Percentiles rank a stretch among this genome's conserved stretches.
These are phyloP conservation scores for Magnaporthiopsis poae DNA, from an alignment of 2,329 filamentous ascomycete species.

Conservation along the genomic window DNA sequence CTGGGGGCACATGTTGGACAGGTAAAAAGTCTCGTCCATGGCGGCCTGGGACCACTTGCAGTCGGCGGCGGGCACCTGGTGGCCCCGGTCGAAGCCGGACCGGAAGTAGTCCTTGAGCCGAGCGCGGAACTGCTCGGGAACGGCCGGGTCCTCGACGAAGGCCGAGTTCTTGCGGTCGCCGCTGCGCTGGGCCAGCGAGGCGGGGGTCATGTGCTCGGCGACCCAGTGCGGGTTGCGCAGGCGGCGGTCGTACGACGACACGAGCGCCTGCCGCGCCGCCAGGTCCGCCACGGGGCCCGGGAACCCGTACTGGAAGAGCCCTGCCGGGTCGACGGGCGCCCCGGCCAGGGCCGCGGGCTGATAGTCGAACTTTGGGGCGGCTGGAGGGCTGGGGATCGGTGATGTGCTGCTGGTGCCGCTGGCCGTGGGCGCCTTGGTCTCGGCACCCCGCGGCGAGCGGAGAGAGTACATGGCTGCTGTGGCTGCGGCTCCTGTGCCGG, in stretches of 20 bases:
- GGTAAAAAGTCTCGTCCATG: slow-evolving; percentile 89
- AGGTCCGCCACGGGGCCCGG: slow-evolving; percentile 82
- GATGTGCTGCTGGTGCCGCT: slow-evolving; percentile 10
- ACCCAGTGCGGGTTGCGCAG: slow-evolving; percentile 91
- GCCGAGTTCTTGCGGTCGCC: slow-evolving; percentile 75
- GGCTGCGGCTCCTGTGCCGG: slow-evolving; percentile 64
- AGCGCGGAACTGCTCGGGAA: slow-evolving; percentile 81
- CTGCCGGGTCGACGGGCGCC: slow-evolving; percentile 59
- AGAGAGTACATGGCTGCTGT: slow-evolving; percentile 60
- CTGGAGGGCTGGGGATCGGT: slow-evolving; percentile 19
- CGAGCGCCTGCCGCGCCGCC: slow-evolving; percentile 62
- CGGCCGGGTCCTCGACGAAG: slow-evolving; percentile 70
- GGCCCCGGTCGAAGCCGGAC: slow-evolving; percentile 87
- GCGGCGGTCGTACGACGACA: slow-evolving; percentile 83
- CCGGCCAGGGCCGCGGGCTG: background rate
- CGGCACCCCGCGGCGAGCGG: slow-evolving; percentile 36
- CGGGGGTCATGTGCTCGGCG: slow-evolving; percentile 87
- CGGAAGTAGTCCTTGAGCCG: slow-evolving; percentile 89
- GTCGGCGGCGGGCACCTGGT: slow-evolving; percentile 94
- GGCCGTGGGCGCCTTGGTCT: slow-evolving; percentile 23
- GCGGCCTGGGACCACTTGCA: slow-evolving; percentile 89
- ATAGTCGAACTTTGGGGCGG: slow-evolving; percentile 10
- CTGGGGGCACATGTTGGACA: slow-evolving; percentile 96
- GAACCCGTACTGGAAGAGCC: slow-evolving; percentile 79
- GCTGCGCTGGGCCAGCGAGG: slow-evolving; percentile 62